A percentile compares a stretch with the other conserved stretches of the same genome.
Evolutionary conservation across 495 filamentous ascomycete species (phyloP).

Genomic region (Parmelia sp.): DNA sequence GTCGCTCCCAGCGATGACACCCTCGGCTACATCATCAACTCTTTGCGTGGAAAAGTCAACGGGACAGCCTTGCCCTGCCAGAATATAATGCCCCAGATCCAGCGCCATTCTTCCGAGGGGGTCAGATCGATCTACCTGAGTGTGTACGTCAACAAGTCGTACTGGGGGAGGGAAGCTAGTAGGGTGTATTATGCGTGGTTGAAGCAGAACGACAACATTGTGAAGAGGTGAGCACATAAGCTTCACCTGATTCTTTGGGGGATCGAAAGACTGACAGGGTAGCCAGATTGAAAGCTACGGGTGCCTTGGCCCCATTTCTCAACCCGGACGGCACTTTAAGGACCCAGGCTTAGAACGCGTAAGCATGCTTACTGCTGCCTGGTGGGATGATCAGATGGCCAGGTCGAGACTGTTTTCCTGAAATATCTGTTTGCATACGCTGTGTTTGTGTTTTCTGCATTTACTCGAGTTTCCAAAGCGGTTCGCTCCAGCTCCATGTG

Average conservation of each 20-base stretch:
- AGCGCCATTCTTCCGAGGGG: constrained; percentile 11
- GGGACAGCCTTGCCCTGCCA: constrained; percentile 6
- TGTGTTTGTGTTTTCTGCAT: too few species aligned
- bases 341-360: not conserved
- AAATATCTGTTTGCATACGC: not conserved
- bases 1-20: constrained; percentile 8
- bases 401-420: not conserved
- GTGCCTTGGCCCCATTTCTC: constrained; percentile 11
- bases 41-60: constrained; percentile 4
- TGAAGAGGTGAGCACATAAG: not conserved
- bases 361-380: not conserved
- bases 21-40: constrained; percentile 10
- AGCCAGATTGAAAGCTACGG: not conserved
- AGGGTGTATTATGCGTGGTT: constrained; percentile 12
- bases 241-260: not conserved
- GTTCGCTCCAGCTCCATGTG: too few species aligned
- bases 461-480: too few species aligned
- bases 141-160: not conserved
- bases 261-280: not conserved
- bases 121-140: constrained; percentile 14
- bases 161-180: constrained; percentile 8
- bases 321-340: constrained; percentile 7
- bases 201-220: constrained; percentile 4
- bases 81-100: constrained; percentile 6
- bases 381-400: not conserved